A percentile compares a stretch with the other conserved stretches of the same genome.
These are phyloP conservation scores for Grosmannia huntii DNA, from an alignment of 2,329 filamentous ascomycete genomes.

Conservation along the genomic window DNA sequence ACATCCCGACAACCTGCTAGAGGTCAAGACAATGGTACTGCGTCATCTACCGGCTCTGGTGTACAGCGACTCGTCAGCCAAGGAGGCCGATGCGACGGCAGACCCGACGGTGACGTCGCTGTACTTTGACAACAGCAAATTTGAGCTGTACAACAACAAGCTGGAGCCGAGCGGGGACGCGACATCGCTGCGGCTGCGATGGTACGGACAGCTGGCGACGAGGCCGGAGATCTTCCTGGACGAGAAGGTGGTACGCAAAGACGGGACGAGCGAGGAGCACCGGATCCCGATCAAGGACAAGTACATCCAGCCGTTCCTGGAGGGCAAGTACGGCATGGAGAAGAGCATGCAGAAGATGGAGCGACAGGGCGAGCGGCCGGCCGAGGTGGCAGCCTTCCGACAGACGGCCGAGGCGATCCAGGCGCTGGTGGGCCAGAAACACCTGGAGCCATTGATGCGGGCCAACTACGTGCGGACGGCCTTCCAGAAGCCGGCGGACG, in stretches of 20 bases:
- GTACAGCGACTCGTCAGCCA: slow-evolving; percentile 79
- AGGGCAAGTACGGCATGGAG: slow-evolving; percentile 81
- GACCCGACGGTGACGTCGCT: slow-evolving; percentile 91
- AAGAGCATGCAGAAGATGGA: slow-evolving; percentile 83
- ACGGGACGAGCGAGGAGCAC: slow-evolving; percentile 65
- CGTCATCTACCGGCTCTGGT: slow-evolving; percentile 82
- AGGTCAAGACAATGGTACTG: slow-evolving; percentile 92
- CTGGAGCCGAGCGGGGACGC: slow-evolving; percentile 63
- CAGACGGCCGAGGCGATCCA: slow-evolving; percentile 66
- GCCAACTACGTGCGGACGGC: slow-evolving; percentile 91
- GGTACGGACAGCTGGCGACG: slow-evolving; percentile 75
- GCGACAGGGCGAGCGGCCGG: slow-evolving; percentile 53
- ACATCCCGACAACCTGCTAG: slow-evolving; percentile 85
- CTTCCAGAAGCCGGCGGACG: slow-evolving; percentile 90
- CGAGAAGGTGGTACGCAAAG: slow-evolving; percentile 73
- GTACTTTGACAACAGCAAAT: slow-evolving; percentile 84
- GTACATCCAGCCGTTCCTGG: slow-evolving; percentile 77
- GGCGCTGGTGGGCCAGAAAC: slow-evolving; percentile 61
- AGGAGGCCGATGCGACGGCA: slow-evolving; percentile 65
- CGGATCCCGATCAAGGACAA: slow-evolving; percentile 86
- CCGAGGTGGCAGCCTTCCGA: slow-evolving; percentile 57
- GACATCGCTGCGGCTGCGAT: slow-evolving; percentile 73
- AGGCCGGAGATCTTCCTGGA: slow-evolving; percentile 75
- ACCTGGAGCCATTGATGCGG: slow-evolving; percentile 71
- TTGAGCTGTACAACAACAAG: slow-evolving; percentile 78